phyloP scores from a whole-genome alignment of 257 asterid genomes.

The Solanum sejunctum region DNA sequence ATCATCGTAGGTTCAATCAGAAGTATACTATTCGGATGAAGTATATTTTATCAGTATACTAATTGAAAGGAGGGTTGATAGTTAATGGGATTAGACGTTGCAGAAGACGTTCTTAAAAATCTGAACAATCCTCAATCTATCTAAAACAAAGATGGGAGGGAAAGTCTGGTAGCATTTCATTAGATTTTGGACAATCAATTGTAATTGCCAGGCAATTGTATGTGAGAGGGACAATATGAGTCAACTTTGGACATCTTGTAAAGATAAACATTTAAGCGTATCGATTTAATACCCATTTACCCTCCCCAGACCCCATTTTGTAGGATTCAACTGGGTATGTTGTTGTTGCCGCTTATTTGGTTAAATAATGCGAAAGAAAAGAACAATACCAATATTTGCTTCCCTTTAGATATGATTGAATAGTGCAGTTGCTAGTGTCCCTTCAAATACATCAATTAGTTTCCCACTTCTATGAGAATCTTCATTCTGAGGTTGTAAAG shows the following conservation, averaged over 20 bases:
- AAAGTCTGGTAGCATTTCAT: background rate
- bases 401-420: background rate
- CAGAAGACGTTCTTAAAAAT: background rate
- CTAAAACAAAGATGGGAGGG: background rate
- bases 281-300: background rate
- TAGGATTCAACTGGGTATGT: no score
- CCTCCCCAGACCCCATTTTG: no score
- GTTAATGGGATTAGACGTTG: background rate
- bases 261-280: background rate
- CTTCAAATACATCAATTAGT: background rate
- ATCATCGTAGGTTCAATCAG: background rate
- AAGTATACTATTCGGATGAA: background rate
- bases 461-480: background rate
- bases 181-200: background rate
- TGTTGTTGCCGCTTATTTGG: background rate
- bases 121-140: background rate
- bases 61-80: background rate
- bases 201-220: background rate
- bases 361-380: background rate
- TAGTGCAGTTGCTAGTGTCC: background rate
- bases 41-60: background rate
- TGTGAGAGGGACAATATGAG: background rate
- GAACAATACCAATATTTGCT: background rate
- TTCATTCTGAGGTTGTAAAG: background rate
- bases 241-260: background rate